phyloP scores from a whole-genome alignment of 257 asterid species.

The Scutellaria minor region DNA sequence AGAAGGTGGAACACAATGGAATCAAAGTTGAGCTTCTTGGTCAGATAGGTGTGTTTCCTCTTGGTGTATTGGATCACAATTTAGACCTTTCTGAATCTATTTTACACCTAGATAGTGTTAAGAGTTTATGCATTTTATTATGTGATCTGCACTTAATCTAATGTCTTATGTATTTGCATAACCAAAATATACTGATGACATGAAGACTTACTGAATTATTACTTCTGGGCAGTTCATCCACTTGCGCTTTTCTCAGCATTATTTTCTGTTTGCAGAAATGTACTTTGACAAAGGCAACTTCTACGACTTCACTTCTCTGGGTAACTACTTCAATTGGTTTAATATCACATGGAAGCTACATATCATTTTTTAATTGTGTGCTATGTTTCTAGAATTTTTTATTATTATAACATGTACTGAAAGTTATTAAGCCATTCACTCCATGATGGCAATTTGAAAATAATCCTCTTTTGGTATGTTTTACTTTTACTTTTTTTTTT shows the following conservation, averaged over 20 bases:
- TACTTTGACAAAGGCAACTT: conserved; percentile 88
- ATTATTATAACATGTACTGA: conserved; percentile 18
- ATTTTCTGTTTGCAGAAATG: conserved; percentile 53
- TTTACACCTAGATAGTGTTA: conserved; percentile 5
- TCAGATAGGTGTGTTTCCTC: conserved; percentile 78
- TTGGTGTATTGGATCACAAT: conserved; percentile 34
- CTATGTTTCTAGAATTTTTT: not conserved
- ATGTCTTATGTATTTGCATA: not conserved
- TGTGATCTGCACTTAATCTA: conserved; percentile 19
- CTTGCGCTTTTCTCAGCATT: conserved; percentile 11
- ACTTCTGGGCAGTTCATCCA: not conserved
- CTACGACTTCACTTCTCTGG: conserved; percentile 91
- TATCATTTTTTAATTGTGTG: conserved; percentile 1
- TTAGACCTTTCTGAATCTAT: conserved; percentile 13
- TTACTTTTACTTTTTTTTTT: conserved; percentile 17
- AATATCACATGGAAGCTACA: conserved; percentile 25
- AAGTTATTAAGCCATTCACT: conserved; percentile 19
- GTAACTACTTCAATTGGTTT: conserved; percentile 46
- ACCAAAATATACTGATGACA: conserved; percentile 10
- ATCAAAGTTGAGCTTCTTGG: conserved; percentile 99
- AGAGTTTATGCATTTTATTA: conserved; percentile 8
- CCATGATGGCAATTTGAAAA: not conserved
- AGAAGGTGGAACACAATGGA: conserved; percentile 98
- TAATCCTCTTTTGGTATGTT: conserved; percentile 19
- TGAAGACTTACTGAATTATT: conserved; percentile 18